These are phyloP conservation scores for Davidsoniella eucalypti DNA, from an alignment of 2,329 filamentous ascomycete genomes.

Conservation along the genomic window DNA sequence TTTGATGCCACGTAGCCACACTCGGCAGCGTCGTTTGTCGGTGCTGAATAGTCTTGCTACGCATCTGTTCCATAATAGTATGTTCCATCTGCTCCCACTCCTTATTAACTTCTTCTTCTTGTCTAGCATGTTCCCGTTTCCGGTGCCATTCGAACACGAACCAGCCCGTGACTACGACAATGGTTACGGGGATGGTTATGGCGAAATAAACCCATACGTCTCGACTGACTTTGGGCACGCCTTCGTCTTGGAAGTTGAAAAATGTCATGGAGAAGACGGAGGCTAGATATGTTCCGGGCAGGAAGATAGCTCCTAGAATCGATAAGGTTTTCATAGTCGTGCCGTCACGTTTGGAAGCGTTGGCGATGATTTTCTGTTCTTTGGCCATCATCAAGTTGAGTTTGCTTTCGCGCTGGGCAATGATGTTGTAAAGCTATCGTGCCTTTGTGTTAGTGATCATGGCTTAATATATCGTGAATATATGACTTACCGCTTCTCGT, in stretches of 20 bases:
- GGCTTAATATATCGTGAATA: neutral
- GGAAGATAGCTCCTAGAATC: conserved; percentile 44
- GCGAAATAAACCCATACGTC: conserved; percentile 46
- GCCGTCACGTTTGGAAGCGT: conserved; percentile 44
- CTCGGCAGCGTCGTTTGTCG: conserved; percentile 35
- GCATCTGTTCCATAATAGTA: conserved; percentile 38
- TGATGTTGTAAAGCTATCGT: conserved; percentile 45
- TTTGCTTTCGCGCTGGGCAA: conserved; percentile 47
- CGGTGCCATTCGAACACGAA: conserved; percentile 34
- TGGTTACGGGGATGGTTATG: conserved; percentile 41
- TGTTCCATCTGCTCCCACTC: conserved; percentile 40
- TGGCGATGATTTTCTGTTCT: conserved; percentile 41
- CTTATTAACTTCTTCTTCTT: conserved; percentile 35
- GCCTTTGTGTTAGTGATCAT: neutral
- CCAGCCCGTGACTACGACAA: conserved; percentile 38
- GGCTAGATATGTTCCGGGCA: conserved; percentile 45
- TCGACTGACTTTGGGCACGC: conserved; percentile 30
- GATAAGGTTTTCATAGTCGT: conserved; percentile 51
- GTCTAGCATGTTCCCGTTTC: conserved; percentile 29
- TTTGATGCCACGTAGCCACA: conserved; percentile 38
- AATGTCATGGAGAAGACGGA: conserved; percentile 52
- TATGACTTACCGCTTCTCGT: conserved; percentile 36
- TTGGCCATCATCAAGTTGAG: conserved; percentile 47
- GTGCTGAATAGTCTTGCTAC: conserved; percentile 35
- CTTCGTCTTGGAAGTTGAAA: conserved; percentile 40